Base-by-base conservation (phyloP, 2,329 filamentous ascomycete genomes). In the Alternaria infectoria region DNA sequence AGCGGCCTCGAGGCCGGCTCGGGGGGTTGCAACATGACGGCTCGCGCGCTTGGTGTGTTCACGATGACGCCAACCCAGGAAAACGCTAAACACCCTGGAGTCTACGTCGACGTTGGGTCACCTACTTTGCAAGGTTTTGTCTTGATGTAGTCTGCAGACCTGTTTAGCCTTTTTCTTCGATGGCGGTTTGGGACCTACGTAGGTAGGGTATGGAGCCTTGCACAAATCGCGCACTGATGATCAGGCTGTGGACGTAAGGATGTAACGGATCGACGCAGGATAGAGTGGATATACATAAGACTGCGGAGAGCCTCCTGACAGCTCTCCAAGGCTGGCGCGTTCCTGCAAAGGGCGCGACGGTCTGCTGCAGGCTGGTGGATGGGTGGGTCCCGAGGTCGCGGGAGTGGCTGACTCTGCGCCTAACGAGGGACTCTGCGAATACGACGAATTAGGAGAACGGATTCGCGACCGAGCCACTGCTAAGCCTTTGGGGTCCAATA, bases 1-100 rank as follows among this genome's bases (percentile, higher is more conserved):
- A 74, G 67, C 58, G 77, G 74, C 61, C 77, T 68, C 56, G 71
- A 70, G 32, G 71, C 71, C 61, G 71, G 68, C 60, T 74, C 70
- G 44, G 75, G 72, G 55, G 69, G 73, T 61, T 72, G 70, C 25
- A 78, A 69, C 70, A 75, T 75, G 62, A 60, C 26, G 60, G 61
- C 59, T 67, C 64, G 62, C 62, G 68, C 64, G 62, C 62, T 59
- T 62, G 66, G 60, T 67, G 54, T 65, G 40, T 69, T 62, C 66
- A 21, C 21, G 21, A 21, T 21, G 21, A 21, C 21, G 21, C 21
- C 21, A 21, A 21, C 21, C 21, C 21, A 21, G 21, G 21, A 3
- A 21, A 21, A 21, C 3, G 4, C 21, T 21, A 21, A 21, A 3
- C 21, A 21, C 21, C 21, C 21, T 21, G 21, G 21, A 21, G 21